Conservation (phyloP, 306 rosid species). For the Astragalus glycyphyllos region DNA sequence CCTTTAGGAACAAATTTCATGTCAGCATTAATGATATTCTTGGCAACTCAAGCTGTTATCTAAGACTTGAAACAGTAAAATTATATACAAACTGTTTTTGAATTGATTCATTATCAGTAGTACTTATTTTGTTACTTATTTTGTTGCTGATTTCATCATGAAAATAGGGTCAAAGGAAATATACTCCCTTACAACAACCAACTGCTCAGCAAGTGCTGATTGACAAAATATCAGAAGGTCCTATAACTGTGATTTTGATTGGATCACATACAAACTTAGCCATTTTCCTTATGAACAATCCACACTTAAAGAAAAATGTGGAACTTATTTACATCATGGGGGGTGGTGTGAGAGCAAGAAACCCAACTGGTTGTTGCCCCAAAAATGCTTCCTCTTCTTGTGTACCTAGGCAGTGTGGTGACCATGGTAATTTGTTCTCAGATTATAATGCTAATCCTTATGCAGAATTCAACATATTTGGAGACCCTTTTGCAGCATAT, state of each 20-base stretch:
- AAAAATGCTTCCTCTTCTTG: slow-evolving; percentile 59
- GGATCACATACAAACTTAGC: slow-evolving; percentile 89
- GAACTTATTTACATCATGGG: slow-evolving; percentile 90
- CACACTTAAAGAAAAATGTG: slow-evolving; percentile 75
- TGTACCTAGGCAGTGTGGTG: slow-evolving; percentile 69
- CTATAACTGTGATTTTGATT: slow-evolving; percentile 63
- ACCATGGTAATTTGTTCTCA: slow-evolving; percentile 78
- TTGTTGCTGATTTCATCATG: slow-evolving; percentile 44
- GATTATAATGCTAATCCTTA: slow-evolving; percentile 73
- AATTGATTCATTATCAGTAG: slow-evolving; percentile 23
- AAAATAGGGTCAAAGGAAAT: slow-evolving; percentile 80
- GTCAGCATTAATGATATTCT: background rate
- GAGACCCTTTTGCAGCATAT: slow-evolving; percentile 94
- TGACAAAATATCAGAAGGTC: slow-evolving; percentile 83
- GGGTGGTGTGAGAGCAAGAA: slow-evolving; percentile 77
- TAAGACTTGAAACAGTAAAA: background rate
- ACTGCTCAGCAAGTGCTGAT: slow-evolving; percentile 87
- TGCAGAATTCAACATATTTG: slow-evolving; percentile 90
- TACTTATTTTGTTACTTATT: slow-evolving; percentile 36
- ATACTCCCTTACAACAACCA: slow-evolving; percentile 70
- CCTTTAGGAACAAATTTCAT: too few species aligned
- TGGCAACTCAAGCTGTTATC: background rate
- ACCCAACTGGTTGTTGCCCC: slow-evolving; percentile 84
- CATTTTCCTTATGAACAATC: slow-evolving; percentile 78
- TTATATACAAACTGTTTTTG: slow-evolving; percentile 4